Base-by-base conservation (phyloP, 1,284 basidiomycete genomes). In the Macrocystidia cucumis region DNA sequence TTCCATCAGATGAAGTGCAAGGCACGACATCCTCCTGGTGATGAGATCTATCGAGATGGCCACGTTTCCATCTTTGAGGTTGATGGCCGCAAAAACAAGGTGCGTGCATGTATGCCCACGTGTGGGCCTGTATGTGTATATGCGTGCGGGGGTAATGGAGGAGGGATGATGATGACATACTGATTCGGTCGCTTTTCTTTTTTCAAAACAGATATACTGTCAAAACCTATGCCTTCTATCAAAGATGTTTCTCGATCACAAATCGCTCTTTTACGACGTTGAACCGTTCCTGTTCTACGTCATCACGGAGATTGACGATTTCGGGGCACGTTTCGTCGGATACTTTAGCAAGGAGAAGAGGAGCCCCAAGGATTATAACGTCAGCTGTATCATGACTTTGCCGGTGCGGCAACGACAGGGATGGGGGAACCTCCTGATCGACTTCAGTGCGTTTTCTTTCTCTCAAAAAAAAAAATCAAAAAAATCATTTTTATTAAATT, bases 321-420 rank as follows among this genome's bases (percentile, higher is more conserved):
- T 74, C 27, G 96, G 95, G 4, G 87, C 91, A 17, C 85, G 89
- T 32, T 98, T 98, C 54, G 88, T 99, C 31, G 96, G 96, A 8
- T 99, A 99, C 60, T 99, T 98, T 57, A 92, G 88, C 60, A 99
- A 99, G 60, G 96, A 99, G 72, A 99, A 99, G 65, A 73, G 90
- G 32, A 95, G 89, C 55, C 83, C 88, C 35, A 91, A 92, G 60
- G 88, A 95, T 54, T 91, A 89, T 60, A 99, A 99, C 61, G 81
- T 99, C 45, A 96, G 91, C 60, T 99, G 96, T 65, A 99, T 99
- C 57, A 97, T 99, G 93, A 98, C 96, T 7, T 63, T 99, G 26
- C 96, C 96, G 1, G 87, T 98, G 25, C 70, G 92, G 45, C 96
- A 98, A 57, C 69, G 96, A 40, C 82, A 88, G 53, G 92, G 92